Conservation (phyloP, 306 rosid species). For the Vachellia pachyceras region DNA sequence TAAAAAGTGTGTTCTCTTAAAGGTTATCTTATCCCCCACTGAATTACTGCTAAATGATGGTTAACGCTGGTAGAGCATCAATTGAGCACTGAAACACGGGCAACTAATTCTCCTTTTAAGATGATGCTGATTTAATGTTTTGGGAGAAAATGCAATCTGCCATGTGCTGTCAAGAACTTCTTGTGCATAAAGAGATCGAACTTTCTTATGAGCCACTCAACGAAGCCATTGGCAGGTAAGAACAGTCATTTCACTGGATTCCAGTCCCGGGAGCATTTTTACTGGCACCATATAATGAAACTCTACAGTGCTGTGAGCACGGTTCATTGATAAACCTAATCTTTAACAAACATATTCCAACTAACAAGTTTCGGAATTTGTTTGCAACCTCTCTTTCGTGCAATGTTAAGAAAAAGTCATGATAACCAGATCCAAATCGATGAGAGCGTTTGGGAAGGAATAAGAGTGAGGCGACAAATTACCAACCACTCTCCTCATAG, state of each 20-base stretch:
- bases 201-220: too few relatives aligned
- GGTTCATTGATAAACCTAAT: not conserved
- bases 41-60: not conserved
- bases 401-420: not conserved
- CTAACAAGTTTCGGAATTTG: not conserved
- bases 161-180: not conserved
- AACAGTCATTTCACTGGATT: too few relatives aligned
- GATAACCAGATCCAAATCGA: too few relatives aligned
- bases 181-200: too few relatives aligned
- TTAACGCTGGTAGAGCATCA: not conserved
- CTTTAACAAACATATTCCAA: not conserved
- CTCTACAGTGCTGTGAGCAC: not conserved
- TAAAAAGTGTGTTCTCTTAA: not conserved
- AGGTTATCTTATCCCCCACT: not conserved
- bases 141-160: not conserved
- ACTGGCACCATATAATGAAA: too few relatives aligned
- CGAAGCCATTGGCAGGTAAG: too few relatives aligned
- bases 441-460: not conserved
- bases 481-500: slow-evolving; percentile 6
- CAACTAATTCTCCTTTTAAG: not conserved
- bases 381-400: not conserved
- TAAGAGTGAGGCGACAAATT: slow-evolving; percentile 6
- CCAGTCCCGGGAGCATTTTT: not conserved
- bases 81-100: not conserved
- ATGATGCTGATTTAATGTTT: not conserved